phyloP scores from a whole-genome alignment of 208 protist genomes.

The Wallacemonas sp. region DNA sequence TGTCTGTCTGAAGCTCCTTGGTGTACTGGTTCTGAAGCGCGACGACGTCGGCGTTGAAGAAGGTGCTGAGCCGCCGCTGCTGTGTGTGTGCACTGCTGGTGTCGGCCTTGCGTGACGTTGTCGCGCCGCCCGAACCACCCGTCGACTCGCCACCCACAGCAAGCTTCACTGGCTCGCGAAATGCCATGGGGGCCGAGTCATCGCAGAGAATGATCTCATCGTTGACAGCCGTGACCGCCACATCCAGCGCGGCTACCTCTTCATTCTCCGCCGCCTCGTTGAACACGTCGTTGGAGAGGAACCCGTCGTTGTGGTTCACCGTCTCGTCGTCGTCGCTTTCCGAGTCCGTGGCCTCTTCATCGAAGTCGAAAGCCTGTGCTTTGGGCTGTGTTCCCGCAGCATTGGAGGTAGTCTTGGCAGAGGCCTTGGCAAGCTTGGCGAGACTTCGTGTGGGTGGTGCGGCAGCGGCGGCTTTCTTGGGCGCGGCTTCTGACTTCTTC shows the following conservation, averaged over 20 bases:
- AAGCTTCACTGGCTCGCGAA: constrained; percentile 22
- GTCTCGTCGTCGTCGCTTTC: constrained; percentile 23
- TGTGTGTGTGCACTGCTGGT: neutral
- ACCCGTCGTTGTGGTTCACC: neutral
- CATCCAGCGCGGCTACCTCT: constrained; percentile 34
- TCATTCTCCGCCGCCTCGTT: constrained; percentile 5
- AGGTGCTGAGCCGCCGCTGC: constrained; percentile 46
- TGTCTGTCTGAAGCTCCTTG: constrained; percentile 63
- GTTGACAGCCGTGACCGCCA: constrained; percentile 43
- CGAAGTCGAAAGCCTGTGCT: constrained; percentile 13
- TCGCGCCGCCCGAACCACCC: too few species aligned
- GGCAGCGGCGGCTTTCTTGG: constrained; percentile 13
- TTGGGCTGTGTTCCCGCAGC: too few species aligned
- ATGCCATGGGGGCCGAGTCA: constrained; percentile 67
- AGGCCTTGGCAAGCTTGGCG: constrained; percentile 71
- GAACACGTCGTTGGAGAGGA: neutral
- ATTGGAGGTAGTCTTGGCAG: constrained; percentile 38
- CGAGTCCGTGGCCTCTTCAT: constrained; percentile 27
- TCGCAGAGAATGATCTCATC: constrained; percentile 86
- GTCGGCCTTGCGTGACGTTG: constrained; percentile 15
- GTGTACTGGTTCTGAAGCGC: constrained; percentile 67
- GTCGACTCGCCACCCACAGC: too few species aligned
- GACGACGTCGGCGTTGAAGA: constrained; percentile 68
- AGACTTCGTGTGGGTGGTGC: constrained; percentile 40
- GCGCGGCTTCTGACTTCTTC: neutral